These are phyloP conservation scores for Suillus discolor DNA, from an alignment of 768 basidiomycete genomes.

Conservation along the genomic window DNA sequence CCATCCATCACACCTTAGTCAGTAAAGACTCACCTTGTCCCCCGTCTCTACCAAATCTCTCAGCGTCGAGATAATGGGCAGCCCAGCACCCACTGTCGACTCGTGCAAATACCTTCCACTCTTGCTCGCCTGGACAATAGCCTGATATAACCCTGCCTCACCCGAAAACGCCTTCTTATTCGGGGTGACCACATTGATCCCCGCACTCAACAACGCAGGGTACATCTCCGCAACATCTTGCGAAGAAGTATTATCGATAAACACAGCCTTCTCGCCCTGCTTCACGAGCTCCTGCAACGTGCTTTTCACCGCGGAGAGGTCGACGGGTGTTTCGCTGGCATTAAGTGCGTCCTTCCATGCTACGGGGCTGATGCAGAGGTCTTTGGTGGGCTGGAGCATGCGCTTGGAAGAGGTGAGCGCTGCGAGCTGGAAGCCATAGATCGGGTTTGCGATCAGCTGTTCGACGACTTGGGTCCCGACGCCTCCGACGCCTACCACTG, in stretches of 20 bases:
- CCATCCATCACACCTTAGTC: constrained; percentile 3
- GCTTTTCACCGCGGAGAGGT: constrained; percentile 42
- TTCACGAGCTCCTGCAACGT: constrained; percentile 49
- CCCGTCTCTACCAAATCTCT: constrained; percentile 92
- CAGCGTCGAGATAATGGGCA: constrained; percentile 90
- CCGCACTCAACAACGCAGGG: constrained; percentile 74
- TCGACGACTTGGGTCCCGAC: constrained; percentile 87
- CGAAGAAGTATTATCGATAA: constrained; percentile 93
- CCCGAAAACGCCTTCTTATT: constrained; percentile 98
- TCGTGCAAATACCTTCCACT: constrained; percentile 80
- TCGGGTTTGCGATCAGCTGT: constrained; percentile 73
- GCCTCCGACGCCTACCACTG: constrained; percentile 89
- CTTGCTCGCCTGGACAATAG: constrained; percentile 59
- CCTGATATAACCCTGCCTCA: constrained; percentile 62
- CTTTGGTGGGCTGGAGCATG: constrained; percentile 54
- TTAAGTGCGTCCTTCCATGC: constrained; percentile 53
- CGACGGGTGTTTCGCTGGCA: constrained; percentile 33
- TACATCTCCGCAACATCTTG: constrained; percentile 81
- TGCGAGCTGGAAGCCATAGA: constrained; percentile 62
- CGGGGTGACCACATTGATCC: constrained; percentile 90
- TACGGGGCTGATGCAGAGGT: constrained; percentile 40
- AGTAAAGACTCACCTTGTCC: constrained; percentile 66
- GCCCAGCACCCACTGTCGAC: constrained; percentile 92
- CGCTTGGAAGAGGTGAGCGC: constrained; percentile 70
- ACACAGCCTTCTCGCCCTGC: constrained; percentile 56